phyloP scores from a whole-genome alignment of 768 basidiomycete species.

The Serendipita sp. region DNA sequence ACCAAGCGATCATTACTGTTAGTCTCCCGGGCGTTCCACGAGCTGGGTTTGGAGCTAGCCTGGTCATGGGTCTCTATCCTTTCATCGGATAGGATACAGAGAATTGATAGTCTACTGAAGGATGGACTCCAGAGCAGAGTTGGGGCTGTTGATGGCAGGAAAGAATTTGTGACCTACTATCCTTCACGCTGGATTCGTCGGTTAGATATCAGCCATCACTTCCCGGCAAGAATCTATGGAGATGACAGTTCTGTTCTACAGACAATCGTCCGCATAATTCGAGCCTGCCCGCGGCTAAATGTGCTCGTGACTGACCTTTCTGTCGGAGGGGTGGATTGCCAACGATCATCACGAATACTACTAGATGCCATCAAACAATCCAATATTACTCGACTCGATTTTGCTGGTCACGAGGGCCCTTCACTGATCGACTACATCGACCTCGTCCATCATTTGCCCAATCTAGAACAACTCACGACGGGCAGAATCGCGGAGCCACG shows the following conservation, averaged over 20 bases:
- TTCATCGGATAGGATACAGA: not conserved
- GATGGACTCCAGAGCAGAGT: not conserved
- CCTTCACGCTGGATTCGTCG: not conserved
- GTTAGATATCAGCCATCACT: not conserved
- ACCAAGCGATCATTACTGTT: not conserved
- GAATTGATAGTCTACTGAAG: not conserved
- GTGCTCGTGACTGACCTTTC: not conserved
- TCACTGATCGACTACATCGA: not conserved
- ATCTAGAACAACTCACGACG: not conserved
- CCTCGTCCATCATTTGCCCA: not conserved
- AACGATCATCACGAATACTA: not conserved
- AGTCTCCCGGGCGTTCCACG: not conserved
- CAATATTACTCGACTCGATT: not conserved
- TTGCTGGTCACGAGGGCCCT: conserved; percentile 1
- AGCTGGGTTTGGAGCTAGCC: not conserved
- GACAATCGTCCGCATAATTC: not conserved
- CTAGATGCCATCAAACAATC: not conserved
- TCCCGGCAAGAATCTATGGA: not conserved
- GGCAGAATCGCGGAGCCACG: not conserved
- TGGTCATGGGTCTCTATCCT: not conserved
- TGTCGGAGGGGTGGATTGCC: not conserved
- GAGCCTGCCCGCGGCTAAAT: not conserved
- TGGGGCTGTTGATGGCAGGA: not conserved
- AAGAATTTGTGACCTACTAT: not conserved
- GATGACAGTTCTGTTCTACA: not conserved